phyloP scores from a whole-genome alignment of 2,329 filamentous ascomycete species.

The Penicillium sp. region DNA sequence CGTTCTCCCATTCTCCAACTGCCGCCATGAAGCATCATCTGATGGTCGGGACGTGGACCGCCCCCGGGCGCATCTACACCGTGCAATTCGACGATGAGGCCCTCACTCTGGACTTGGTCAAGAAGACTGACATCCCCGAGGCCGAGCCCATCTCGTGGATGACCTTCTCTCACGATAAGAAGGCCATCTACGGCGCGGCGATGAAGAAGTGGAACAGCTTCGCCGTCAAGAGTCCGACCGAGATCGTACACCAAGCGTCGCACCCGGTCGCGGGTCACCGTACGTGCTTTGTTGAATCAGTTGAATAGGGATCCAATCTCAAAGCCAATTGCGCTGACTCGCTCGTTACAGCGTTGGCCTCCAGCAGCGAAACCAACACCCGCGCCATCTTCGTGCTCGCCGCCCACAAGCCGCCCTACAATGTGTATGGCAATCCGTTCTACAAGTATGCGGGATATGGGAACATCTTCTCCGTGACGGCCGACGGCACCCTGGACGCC shows the following conservation, averaged over 20 bases:
- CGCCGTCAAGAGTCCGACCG: slow-evolving; percentile 68
- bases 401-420: slow-evolving; percentile 71
- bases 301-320: not conserved
- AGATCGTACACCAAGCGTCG: slow-evolving; percentile 72
- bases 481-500: slow-evolving; percentile 40
- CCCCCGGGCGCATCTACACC: slow-evolving; percentile 84
- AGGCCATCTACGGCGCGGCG: slow-evolving; percentile 81
- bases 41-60: slow-evolving; percentile 90
- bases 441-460: slow-evolving; percentile 81
- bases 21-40: slow-evolving; percentile 76
- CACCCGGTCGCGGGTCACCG: slow-evolving; percentile 73
- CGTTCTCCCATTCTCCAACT: slow-evolving; percentile 14
- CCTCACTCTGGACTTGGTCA: slow-evolving; percentile 69
- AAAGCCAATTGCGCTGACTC: not conserved
- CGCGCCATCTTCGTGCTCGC: slow-evolving; percentile 86
- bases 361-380: slow-evolving; percentile 70
- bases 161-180: slow-evolving; percentile 81
- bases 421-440: slow-evolving; percentile 86
- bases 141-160: slow-evolving; percentile 93
- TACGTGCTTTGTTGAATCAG: slow-evolving; percentile 37
- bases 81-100: slow-evolving; percentile 83
- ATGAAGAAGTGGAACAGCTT: slow-evolving; percentile 95
- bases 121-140: slow-evolving; percentile 74
- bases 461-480: slow-evolving; percentile 59
- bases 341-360: slow-evolving; percentile 59